phyloP scores from a whole-genome alignment of 164 flowering plant genomes.

The Buxus sempervirens region DNA sequence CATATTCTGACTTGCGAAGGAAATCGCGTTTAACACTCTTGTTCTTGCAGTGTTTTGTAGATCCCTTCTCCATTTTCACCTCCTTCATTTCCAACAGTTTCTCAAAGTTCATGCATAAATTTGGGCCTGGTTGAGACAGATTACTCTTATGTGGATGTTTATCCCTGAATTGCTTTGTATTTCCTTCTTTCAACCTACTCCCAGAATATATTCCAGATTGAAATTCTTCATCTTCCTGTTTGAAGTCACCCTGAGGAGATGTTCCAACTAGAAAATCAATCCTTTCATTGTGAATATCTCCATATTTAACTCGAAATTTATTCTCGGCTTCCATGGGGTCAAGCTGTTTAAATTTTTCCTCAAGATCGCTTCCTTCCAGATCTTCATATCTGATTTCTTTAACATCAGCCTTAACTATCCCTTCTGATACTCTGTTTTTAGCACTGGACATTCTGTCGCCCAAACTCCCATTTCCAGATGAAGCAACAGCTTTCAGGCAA shows the following conservation, averaged over 20 bases:
- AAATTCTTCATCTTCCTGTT: no score
- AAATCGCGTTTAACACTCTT: slow-evolving; percentile 10
- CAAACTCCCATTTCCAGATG: slow-evolving; percentile 2
- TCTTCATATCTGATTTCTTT: slow-evolving; percentile 1
- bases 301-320: slow-evolving; percentile 1
- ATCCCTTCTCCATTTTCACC: slow-evolving; percentile 5
- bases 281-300: neutral
- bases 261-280: neutral
- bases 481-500: slow-evolving; percentile 9
- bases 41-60: neutral
- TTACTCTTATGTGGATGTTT: neutral
- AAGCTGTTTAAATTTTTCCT: slow-evolving; percentile 5
- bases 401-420: neutral
- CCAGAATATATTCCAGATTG: neutral
- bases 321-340: neutral
- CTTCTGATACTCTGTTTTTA: slow-evolving; percentile 3
- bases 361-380: slow-evolving; percentile 6
- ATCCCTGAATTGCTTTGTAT: neutral
- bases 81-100: neutral
- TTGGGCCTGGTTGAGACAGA: neutral
- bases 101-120: neutral
- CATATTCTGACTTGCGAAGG: slow-evolving; percentile 8
- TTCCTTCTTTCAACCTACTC: slow-evolving; percentile 1
- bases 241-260: neutral
- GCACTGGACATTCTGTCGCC: slow-evolving; percentile 4